Percentiles rank a stretch among this genome's conserved stretches.
phyloP scores from a whole-genome alignment of 169 alveolate species.

The Cryptosporidium sp. region DNA sequence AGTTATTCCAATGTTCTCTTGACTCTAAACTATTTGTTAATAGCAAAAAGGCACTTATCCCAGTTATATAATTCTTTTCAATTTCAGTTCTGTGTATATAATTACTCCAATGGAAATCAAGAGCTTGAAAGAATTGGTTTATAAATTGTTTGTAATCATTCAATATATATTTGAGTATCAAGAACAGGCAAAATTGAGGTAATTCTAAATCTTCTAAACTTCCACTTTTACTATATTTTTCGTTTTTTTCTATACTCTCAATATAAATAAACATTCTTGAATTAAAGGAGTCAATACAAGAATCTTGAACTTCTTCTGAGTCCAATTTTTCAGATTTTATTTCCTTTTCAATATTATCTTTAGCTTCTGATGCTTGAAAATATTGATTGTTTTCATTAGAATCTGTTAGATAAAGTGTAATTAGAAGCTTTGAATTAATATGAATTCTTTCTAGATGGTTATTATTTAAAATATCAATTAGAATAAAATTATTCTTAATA shows the following conservation, averaged over 20 bases:
- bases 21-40: conserved; percentile 2
- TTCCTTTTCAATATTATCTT: neutral
- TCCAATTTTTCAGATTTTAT: neutral
- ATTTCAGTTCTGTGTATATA: neutral
- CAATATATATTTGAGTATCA: neutral
- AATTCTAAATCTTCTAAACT: neutral
- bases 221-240: no score
- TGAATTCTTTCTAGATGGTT: conserved; percentile 2
- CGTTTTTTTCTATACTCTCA: neutral
- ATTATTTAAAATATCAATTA: neutral
- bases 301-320: neutral
- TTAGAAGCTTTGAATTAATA: conserved; percentile 29
- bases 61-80: conserved; percentile 13
- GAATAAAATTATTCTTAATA: conserved; percentile 21
- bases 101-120: conserved; percentile 10
- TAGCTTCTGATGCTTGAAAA: neutral
- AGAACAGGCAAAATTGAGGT: neutral
- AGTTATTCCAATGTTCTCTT: neutral
- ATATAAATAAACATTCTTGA: neutral
- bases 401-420: conserved; percentile 13
- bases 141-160: neutral
- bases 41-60: neutral
- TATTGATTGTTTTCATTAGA: neutral
- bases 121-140: neutral
- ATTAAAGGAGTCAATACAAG: neutral